These are phyloP conservation scores for Marasmius tenuissimus DNA, from an alignment of 1,284 basidiomycete species.

Conservation along the genomic window DNA sequence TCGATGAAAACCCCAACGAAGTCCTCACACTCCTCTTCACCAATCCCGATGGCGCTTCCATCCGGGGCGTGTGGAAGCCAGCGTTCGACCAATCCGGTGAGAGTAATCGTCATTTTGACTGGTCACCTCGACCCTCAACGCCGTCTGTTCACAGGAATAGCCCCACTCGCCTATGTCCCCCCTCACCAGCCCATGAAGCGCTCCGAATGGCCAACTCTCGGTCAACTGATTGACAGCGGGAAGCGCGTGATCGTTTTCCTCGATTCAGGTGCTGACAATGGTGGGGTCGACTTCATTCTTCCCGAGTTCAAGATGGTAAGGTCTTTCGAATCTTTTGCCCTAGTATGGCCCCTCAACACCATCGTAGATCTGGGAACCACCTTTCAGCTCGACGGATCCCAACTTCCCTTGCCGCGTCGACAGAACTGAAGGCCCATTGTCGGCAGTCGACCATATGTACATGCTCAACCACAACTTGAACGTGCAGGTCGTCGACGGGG, in stretches of 20 bases:
- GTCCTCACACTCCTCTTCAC: constrained; percentile 73
- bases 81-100: constrained; percentile 50
- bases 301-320: constrained; percentile 60
- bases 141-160: constrained; percentile 41
- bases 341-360: background rate
- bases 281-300: constrained; percentile 60
- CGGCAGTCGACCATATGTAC: constrained; percentile 49
- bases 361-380: constrained; percentile 72
- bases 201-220: constrained; percentile 73
- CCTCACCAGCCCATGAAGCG: constrained; percentile 50
- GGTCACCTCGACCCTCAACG: no score
- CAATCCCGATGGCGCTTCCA: constrained; percentile 61
- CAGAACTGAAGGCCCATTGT: constrained; percentile 55
- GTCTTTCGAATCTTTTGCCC: background rate
- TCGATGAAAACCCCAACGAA: constrained; percentile 72
- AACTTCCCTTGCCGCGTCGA: constrained; percentile 74
- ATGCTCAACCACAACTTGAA: constrained; percentile 62
- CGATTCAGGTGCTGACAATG: constrained; percentile 49
- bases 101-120: background rate
- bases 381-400: constrained; percentile 60
- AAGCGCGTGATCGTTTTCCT: constrained; percentile 75
- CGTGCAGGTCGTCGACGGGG: constrained; percentile 31
- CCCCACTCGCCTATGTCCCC: constrained; percentile 59
- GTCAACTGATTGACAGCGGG: constrained; percentile 65
- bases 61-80: constrained; percentile 50